Evolutionary conservation across 2,329 filamentous ascomycete species (phyloP), one percentile per base, ranked within the genome.

Genomic region (Torrubiella hemipterigena): DNA sequence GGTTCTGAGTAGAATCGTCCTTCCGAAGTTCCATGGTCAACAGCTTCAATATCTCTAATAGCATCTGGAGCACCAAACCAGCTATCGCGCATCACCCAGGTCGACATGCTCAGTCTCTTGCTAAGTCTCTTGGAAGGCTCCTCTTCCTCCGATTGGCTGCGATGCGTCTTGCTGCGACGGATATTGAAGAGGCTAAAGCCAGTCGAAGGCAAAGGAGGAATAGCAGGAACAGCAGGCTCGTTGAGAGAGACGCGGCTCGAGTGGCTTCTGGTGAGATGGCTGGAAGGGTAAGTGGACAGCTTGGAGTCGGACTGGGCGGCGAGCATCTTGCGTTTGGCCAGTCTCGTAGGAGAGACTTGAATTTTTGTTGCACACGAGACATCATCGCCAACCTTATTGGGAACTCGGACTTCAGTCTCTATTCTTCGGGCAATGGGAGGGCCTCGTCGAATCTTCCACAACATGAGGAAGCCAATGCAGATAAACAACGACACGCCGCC

Each of bases 401-500:
- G n/a, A n/a, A n/a, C n/a, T n/a, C n/a, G n/a, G n/a, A n/a, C n/a
- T n/a, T n/a, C n/a, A n/a, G n/a, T n/a, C n/a, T n/a, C n/a, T n/a
- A n/a, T n/a, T n/a, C n/a, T n/a, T n/a, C n/a, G n/a, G 22, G 14
- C 14, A 11, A 24, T 24, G 6, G 22, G 22, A 7, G 32, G 38
- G 3, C 44, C 46, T 16, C 34, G 33, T 38, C 47, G 49, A 34
- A 57, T 38, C 15, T 44, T 39, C 48, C 58, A 60, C 6, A 63
- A 43, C 27, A 66, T 55, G 16, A 67, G 35, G 17, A 63, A 47
- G 1, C 60, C 62, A 6, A 68, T 35, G 7, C 42, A 48, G 3
- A 56, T 47, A 42, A 66, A 64, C 11, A 70, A 36, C 6, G 67
- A 32, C 3, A 63, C 42, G 12, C 61, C 60, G n/a, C 65, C 65